These are phyloP conservation scores for Secale cereale DNA, from an alignment of 176 grass and related monocot genomes.

Conservation along the genomic window DNA sequence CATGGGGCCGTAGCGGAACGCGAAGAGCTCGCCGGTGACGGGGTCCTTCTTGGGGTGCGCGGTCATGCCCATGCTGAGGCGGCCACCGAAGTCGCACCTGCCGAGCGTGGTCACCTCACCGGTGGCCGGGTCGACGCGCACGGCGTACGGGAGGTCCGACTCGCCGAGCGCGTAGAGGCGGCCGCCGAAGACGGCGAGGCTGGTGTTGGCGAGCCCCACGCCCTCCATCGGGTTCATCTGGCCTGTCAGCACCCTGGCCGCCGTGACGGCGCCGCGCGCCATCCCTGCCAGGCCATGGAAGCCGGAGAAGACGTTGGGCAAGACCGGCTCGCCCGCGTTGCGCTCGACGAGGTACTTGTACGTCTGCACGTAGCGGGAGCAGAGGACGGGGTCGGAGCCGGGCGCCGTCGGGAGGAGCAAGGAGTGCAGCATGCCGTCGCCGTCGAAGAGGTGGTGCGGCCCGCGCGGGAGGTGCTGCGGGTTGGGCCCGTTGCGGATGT, in stretches of 20 bases:
- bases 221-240: slow-evolving; percentile 78
- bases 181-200: slow-evolving; percentile 66
- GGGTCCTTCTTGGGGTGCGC: slow-evolving; percentile 89
- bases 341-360: slow-evolving; percentile 91
- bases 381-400: slow-evolving; percentile 43
- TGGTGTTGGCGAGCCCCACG: slow-evolving; percentile 80
- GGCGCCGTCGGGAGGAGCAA: slow-evolving; percentile 53
- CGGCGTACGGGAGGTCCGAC: slow-evolving; percentile 76
- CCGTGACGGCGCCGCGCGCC: slow-evolving; percentile 60
- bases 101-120: slow-evolving; percentile 67
- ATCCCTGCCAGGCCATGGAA: slow-evolving; percentile 76
- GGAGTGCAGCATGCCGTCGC: slow-evolving; percentile 96
- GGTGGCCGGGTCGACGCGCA: slow-evolving; percentile 44
- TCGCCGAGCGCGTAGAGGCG: slow-evolving; percentile 88
- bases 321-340: slow-evolving; percentile 55
- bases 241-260: slow-evolving; percentile 76
- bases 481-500: slow-evolving; percentile 97
- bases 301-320: slow-evolving; percentile 73
- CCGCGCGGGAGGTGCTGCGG: slow-evolving; percentile 83
- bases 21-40: slow-evolving; percentile 66
- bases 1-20: slow-evolving; percentile 73
- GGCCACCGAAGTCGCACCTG: slow-evolving; percentile 64
- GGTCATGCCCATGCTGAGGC: slow-evolving; percentile 78
- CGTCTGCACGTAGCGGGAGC: slow-evolving; percentile 91
- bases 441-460: slow-evolving; percentile 87